A percentile compares a stretch with the other conserved stretches of the same genome.
Conservation (phyloP, 495 filamentous ascomycete species). For the Penicillium roqueforti region DNA sequence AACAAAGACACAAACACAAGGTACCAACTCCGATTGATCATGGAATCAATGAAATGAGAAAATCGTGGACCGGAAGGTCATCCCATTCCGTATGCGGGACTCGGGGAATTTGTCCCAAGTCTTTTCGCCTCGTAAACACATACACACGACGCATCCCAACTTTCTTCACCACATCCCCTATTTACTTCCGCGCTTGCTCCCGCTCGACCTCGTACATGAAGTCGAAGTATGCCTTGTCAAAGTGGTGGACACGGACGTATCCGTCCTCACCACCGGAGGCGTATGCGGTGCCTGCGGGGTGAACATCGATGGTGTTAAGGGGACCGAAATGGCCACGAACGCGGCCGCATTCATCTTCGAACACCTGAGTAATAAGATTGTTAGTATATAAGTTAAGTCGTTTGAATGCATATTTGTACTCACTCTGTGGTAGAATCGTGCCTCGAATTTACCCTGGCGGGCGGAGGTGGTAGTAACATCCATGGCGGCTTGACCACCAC, state of each 20-base stretch:
- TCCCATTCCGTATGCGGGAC: conserved; percentile 34
- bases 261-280: conserved; percentile 95
- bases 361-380: conserved; percentile 40
- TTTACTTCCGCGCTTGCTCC: conserved; percentile 48
- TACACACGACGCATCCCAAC: conserved; percentile 34
- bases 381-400: neutral
- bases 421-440: conserved; percentile 93
- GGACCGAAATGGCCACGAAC: conserved; percentile 97
- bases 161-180: conserved; percentile 13
- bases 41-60: conserved; percentile 44
- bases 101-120: conserved; percentile 20
- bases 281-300: conserved; percentile 86
- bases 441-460: conserved; percentile 97
- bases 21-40: conserved; percentile 49
- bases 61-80: conserved; percentile 39
- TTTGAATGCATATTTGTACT: neutral
- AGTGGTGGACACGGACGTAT: conserved; percentile 97
- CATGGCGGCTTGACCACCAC: conserved; percentile 97
- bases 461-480: conserved; percentile 95
- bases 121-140: conserved; percentile 44
- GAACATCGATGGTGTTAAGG: conserved; percentile 81
- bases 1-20: conserved; percentile 35
- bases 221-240: conserved; percentile 97
- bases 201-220: conserved; percentile 98
- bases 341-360: conserved; percentile 96